A percentile compares a stretch with the other conserved stretches of the same genome.
These are phyloP conservation scores for Solanum pinnatisectum DNA, from an alignment of 257 asterid genomes.

Conservation along the genomic window DNA sequence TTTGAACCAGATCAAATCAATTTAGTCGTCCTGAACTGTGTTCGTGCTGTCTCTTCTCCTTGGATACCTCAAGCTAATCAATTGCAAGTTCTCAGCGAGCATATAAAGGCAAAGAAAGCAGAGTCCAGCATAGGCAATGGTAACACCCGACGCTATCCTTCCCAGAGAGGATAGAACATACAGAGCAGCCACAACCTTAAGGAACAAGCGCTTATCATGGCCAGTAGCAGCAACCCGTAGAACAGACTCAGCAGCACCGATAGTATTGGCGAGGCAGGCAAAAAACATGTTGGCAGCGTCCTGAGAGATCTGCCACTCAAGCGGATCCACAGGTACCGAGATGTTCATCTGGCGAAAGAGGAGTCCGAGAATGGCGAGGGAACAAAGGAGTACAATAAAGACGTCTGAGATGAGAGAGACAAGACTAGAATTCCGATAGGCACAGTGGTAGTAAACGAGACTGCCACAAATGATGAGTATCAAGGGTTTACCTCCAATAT, in stretches of 20 bases:
- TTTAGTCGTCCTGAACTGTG: constrained; percentile 30
- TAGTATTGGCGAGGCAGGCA: constrained; percentile 87
- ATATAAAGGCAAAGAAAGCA: constrained; percentile 74
- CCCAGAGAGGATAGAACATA: constrained; percentile 77
- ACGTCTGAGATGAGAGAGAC: constrained; percentile 85
- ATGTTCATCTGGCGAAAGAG: constrained; percentile 96
- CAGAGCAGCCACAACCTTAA: constrained; percentile 73
- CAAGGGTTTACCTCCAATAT: constrained; percentile 18
- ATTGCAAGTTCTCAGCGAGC: constrained; percentile 44
- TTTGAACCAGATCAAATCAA: background rate
- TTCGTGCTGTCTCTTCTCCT: constrained; percentile 37
- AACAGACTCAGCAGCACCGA: constrained; percentile 98
- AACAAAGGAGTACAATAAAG: constrained; percentile 82
- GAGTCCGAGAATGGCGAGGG: constrained; percentile 92
- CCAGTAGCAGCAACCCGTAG: constrained; percentile 98
- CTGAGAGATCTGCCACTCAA: constrained; percentile 97
- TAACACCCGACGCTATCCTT: constrained; percentile 66
- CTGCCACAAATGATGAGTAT: constrained; percentile 61
- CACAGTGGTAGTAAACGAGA: constrained; percentile 89
- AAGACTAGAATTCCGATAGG: constrained; percentile 62
- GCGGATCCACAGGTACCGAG: constrained; percentile 95
- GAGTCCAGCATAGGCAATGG: constrained; percentile 80
- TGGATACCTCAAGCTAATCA: constrained; percentile 29
- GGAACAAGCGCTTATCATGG: constrained; percentile 85
- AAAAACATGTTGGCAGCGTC: constrained; percentile 69